A percentile compares a stretch with the other conserved stretches of the same genome.
Evolutionary conservation across 73 alveolate species (phyloP).

Genomic region (Paramecium biaurelia): DNA sequence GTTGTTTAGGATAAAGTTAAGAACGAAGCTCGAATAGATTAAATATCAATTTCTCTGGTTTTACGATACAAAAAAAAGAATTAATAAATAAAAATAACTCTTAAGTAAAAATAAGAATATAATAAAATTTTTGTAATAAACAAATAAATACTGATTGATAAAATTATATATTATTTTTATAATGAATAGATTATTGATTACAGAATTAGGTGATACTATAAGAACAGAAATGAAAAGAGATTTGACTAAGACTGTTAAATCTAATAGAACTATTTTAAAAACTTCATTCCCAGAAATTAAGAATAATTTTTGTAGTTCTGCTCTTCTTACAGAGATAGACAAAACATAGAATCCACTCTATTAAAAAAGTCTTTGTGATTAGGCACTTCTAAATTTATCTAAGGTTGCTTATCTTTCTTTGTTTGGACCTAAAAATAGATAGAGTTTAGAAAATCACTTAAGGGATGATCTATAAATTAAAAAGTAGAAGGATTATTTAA

Average conservation of each 20-base stretch:
- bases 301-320: background rate
- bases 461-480: background rate
- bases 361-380: background rate
- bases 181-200: constrained; percentile 42
- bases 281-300: background rate
- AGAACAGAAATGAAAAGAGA: constrained; percentile 34
- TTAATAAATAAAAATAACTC: background rate
- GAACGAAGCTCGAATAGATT: background rate
- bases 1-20: background rate
- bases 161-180: background rate
- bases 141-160: background rate
- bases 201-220: constrained; percentile 30
- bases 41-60: background rate
- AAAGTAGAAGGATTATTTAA: background rate
- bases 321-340: background rate
- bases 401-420: constrained; percentile 80
- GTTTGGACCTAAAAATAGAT: constrained; percentile 38
- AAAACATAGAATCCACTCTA: background rate
- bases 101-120: background rate
- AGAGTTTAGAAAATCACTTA: background rate
- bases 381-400: constrained; percentile 72
- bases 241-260: background rate
- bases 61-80: background rate
- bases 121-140: background rate
- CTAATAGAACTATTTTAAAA: background rate